Conservation (phyloP, 805 yeast genomes). For the Kodamaea laetipori region DNA sequence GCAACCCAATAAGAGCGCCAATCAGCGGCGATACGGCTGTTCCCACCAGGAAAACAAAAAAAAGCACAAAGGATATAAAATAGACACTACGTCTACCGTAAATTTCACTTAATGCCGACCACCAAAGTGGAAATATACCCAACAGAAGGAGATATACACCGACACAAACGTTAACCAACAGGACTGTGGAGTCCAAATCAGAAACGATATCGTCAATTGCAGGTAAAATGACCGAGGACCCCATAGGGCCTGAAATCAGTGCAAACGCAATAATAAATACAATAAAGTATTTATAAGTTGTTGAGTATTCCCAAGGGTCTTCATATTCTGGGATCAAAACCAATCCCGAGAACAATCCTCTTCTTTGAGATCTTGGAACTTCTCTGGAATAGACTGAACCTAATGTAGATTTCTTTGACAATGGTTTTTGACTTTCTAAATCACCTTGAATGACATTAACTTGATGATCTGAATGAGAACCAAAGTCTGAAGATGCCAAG, state of each 20-base stretch:
- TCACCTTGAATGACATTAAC: conserved; percentile 5
- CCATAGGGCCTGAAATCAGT: conserved; percentile 85
- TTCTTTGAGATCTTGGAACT: conserved; percentile 44
- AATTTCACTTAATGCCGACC: conserved; percentile 78
- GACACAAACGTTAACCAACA: conserved; percentile 72
- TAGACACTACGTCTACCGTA: conserved; percentile 78
- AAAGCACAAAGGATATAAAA: conserved; percentile 62
- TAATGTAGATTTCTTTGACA: not conserved
- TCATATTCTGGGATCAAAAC: conserved; percentile 68
- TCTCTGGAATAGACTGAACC: conserved; percentile 2
- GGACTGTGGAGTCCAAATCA: conserved; percentile 56
- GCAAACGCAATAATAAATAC: conserved; percentile 71
- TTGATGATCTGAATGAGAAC: conserved; percentile 5
- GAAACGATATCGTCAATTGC: conserved; percentile 62
- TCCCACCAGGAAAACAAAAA: conserved; percentile 70
- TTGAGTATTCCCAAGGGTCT: conserved; percentile 68
- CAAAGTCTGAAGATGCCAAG: conserved; percentile 7
- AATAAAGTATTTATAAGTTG: conserved; percentile 49
- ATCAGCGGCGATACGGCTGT: conserved; percentile 66
- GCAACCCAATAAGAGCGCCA: conserved; percentile 61
- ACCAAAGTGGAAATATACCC: conserved; percentile 86
- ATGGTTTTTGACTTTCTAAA: not conserved
- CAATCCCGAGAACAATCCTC: conserved; percentile 60
- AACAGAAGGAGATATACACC: conserved; percentile 74
- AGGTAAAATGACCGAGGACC: conserved; percentile 80